These are phyloP conservation scores for Trichophyton mentagrophytes DNA, from an alignment of 2,329 filamentous ascomycete species.

Conservation along the genomic window DNA sequence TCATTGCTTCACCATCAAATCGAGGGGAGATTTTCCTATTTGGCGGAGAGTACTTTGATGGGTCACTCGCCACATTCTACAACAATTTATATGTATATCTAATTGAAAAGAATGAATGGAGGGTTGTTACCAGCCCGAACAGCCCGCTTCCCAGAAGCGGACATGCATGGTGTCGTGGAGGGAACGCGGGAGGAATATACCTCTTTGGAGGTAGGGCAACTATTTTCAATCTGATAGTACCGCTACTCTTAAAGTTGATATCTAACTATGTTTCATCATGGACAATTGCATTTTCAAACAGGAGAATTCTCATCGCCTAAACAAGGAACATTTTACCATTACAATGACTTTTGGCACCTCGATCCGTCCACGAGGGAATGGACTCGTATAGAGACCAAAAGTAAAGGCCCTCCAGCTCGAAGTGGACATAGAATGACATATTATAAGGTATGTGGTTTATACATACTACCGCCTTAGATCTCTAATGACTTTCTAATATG, in stretches of 20 bases:
- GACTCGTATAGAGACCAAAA: constrained; percentile 68
- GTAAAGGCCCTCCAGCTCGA: constrained; percentile 64
- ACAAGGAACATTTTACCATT: constrained; percentile 97
- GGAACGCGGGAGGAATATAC: constrained; percentile 74
- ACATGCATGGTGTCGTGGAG: constrained; percentile 86
- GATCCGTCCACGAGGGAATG: constrained; percentile 78
- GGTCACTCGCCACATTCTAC: constrained; percentile 61
- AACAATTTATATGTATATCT: constrained; percentile 58
- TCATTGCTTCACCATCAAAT: constrained; percentile 76
- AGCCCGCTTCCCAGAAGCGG: constrained; percentile 79
- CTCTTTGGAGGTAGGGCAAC: constrained; percentile 57
- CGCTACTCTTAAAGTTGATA: background rate
- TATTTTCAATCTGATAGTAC: background rate
- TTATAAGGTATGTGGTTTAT: constrained; percentile 49
- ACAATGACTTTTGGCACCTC: constrained; percentile 94
- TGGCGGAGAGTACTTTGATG: constrained; percentile 93
- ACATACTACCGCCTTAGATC: no score
- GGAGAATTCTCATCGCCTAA: constrained; percentile 92
- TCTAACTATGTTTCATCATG: background rate
- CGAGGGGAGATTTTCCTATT: constrained; percentile 81
- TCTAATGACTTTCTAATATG: no score
- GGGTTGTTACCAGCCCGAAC: constrained; percentile 78
- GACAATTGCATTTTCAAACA: constrained; percentile 11
- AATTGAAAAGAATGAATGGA: constrained; percentile 80
- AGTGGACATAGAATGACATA: constrained; percentile 94